Evolutionary conservation across 345 rosid genomes (phyloP).

Genomic region (Gossypium arboreum): DNA sequence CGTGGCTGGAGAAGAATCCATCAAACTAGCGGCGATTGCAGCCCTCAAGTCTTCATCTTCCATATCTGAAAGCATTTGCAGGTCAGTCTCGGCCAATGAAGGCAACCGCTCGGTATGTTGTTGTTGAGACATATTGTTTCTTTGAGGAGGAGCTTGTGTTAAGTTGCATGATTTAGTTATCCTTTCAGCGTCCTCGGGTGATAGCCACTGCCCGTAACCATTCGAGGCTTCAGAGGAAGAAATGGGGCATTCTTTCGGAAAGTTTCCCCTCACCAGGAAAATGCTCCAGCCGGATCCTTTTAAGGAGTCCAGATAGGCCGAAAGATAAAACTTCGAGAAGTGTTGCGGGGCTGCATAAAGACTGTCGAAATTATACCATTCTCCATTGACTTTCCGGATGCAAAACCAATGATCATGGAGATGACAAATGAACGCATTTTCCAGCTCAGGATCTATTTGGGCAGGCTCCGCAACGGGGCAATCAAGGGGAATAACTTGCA

Average conservation of each 20-base stretch:
- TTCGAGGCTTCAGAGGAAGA: constrained; percentile 70
- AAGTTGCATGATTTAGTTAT: constrained; percentile 60
- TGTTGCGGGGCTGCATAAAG: constrained; percentile 85
- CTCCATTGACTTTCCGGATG: constrained; percentile 79
- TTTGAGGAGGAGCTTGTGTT: constrained; percentile 32
- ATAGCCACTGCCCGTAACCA: constrained; percentile 87
- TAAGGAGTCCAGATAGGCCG: constrained; percentile 86
- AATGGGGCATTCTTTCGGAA: constrained; percentile 78
- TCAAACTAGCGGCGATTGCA: constrained; percentile 87
- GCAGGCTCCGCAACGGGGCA: constrained; percentile 93
- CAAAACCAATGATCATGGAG: constrained; percentile 97
- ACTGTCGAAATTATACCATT: constrained; percentile 97
- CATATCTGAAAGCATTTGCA: constrained; percentile 42
- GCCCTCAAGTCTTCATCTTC: constrained; percentile 91
- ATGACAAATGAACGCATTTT: constrained; percentile 87
- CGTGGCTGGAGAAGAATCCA: constrained; percentile 53
- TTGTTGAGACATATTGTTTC: constrained; percentile 32
- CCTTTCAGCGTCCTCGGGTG: constrained; percentile 88
- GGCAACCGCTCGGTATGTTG: constrained; percentile 26
- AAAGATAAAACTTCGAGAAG: constrained; percentile 84
- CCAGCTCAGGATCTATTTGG: constrained; percentile 81
- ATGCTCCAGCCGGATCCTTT: constrained; percentile 94
- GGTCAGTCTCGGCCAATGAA: constrained; percentile 34
- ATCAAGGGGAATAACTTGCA: constrained; percentile 82
- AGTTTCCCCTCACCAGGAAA: constrained; percentile 84